phyloP scores from a whole-genome alignment of 1,284 basidiomycete genomes.

The Tilletiopsis washingtonensis region DNA sequence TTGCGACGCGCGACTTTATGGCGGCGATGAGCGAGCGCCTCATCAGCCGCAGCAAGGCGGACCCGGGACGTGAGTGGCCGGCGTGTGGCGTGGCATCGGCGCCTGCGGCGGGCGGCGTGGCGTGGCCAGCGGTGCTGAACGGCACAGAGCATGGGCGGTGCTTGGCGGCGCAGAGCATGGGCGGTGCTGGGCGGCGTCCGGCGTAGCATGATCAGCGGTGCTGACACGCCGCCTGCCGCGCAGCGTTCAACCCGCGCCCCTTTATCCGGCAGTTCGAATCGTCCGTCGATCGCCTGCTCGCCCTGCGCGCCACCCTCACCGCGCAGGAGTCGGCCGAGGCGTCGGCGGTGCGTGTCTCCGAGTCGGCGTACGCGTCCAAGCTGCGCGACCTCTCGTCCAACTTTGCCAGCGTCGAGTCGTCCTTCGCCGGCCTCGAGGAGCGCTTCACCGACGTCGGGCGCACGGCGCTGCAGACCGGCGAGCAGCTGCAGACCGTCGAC shows the following conservation, averaged over 20 bases:
- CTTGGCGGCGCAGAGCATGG: not conserved
- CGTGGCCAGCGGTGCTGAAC: conserved; percentile 57
- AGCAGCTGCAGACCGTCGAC: conserved; percentile 87
- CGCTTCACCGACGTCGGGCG: conserved; percentile 84
- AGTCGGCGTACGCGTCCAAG: conserved; percentile 87
- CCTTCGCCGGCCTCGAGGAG: conserved; percentile 35
- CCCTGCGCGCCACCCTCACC: conserved; percentile 77
- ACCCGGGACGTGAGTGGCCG: conserved; percentile 55
- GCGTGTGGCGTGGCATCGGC: too few species aligned
- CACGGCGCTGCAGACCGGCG: conserved; percentile 87
- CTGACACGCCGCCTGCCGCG: not conserved
- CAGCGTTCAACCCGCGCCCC: conserved; percentile 77
- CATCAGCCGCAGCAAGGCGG: conserved; percentile 70
- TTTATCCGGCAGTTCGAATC: conserved; percentile 87
- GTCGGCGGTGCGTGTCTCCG: conserved; percentile 78
- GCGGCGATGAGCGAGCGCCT: conserved; percentile 74
- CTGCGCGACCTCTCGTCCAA: conserved; percentile 83
- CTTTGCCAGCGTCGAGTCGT: conserved; percentile 58
- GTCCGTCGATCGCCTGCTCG: conserved; percentile 76
- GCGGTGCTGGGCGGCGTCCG: too few species aligned
- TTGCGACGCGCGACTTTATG: conserved; percentile 84
- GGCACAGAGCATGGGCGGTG: conserved; percentile 49
- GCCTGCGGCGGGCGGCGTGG: too few species aligned
- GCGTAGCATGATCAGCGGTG: too few species aligned
- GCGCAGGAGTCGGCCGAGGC: conserved; percentile 82